A percentile compares a stretch with the other conserved stretches of the same genome.
phyloP scores from a whole-genome alignment of 2,329 filamentous ascomycete genomes.

The Neofusicoccum umdonicola region DNA sequence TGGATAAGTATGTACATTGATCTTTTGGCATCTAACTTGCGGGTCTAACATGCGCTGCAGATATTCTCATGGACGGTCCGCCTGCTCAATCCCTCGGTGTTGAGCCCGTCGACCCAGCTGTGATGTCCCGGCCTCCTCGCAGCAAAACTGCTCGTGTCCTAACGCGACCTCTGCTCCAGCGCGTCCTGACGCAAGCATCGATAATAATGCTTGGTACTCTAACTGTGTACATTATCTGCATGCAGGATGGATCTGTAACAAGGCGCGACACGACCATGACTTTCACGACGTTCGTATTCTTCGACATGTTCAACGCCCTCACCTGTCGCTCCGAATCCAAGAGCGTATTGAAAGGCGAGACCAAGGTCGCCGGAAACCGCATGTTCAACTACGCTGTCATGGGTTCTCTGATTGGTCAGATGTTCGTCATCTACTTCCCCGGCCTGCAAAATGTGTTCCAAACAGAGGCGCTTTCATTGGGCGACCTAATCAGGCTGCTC shows the following conservation, averaged over 20 bases:
- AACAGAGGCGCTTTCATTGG: conserved; percentile 76
- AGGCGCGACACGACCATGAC: conserved; percentile 98
- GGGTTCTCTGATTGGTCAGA: conserved; percentile 78
- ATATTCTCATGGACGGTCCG: conserved; percentile 99
- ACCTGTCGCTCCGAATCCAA: conserved; percentile 90
- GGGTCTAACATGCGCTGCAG: conserved; percentile 48
- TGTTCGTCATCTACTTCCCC: conserved; percentile 91
- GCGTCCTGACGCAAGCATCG: conserved; percentile 80
- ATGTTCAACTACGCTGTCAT: conserved; percentile 97
- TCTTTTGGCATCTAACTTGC: conserved; percentile 26
- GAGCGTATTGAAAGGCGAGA: conserved; percentile 80
- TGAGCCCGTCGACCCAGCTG: conserved; percentile 87
- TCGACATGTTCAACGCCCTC: conserved; percentile 99
- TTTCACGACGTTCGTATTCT: conserved; percentile 97
- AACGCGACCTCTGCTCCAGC: conserved; percentile 75
- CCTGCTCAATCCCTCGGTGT: conserved; percentile 96
- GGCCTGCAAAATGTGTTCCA: conserved; percentile 94
- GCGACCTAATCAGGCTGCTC: conserved; percentile 72
- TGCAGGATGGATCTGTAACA: conserved; percentile 80
- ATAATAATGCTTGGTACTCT: conserved; percentile 94
- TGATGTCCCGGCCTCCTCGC: conserved; percentile 88
- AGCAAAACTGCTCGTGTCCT: conserved; percentile 85
- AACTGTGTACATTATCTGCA: conserved; percentile 86
- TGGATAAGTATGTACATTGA: conserved; percentile 82
- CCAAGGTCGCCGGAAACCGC: conserved; percentile 74